Evolutionary conservation across 768 basidiomycete genomes (phyloP).

Genomic region (Psilocybe tampanensis): DNA sequence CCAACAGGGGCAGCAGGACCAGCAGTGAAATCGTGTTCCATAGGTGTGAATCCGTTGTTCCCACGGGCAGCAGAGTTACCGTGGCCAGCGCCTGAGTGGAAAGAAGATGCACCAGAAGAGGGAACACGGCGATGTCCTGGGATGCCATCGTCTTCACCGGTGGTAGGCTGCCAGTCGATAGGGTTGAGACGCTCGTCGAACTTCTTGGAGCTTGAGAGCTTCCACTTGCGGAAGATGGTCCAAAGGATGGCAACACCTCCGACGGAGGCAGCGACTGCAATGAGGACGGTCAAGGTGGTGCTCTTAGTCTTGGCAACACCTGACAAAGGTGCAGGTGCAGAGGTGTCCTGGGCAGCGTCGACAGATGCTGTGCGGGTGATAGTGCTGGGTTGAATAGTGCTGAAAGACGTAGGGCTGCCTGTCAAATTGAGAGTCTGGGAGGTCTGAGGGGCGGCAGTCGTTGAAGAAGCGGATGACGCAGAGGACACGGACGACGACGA

Average conservation of each 20-base stretch:
- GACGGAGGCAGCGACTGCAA: constrained; percentile 67
- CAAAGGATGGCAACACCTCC: constrained; percentile 75
- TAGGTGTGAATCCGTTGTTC: constrained; percentile 4
- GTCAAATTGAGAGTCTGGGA: constrained; percentile 25
- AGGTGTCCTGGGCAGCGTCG: constrained; percentile 25
- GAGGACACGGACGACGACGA: constrained; percentile 13
- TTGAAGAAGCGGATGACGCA: constrained; percentile 10
- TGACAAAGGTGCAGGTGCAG: constrained; percentile 26
- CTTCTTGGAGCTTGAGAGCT: constrained; percentile 76
- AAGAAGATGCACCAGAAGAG: constrained; percentile 64
- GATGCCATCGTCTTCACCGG: constrained; percentile 46
- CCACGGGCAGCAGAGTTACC: constrained; percentile 24
- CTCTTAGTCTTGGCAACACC: constrained; percentile 33
- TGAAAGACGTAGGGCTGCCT: constrained; percentile 16
- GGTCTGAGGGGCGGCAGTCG: constrained; percentile 15
- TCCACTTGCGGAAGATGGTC: constrained; percentile 94
- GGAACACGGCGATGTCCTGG: constrained; percentile 51
- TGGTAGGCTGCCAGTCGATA: constrained; percentile 84
- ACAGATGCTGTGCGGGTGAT: constrained; percentile 27
- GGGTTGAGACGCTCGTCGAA: constrained; percentile 87
- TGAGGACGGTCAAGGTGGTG: constrained; percentile 61
- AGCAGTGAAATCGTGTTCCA: constrained; percentile 71
- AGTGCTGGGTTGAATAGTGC: constrained; percentile 15
- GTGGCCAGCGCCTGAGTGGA: constrained; percentile 58
- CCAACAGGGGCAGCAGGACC: constrained; percentile 50